Base-by-base conservation (phyloP, 306 rosid genomes). In the Herpetospermum pedunculosum region DNA sequence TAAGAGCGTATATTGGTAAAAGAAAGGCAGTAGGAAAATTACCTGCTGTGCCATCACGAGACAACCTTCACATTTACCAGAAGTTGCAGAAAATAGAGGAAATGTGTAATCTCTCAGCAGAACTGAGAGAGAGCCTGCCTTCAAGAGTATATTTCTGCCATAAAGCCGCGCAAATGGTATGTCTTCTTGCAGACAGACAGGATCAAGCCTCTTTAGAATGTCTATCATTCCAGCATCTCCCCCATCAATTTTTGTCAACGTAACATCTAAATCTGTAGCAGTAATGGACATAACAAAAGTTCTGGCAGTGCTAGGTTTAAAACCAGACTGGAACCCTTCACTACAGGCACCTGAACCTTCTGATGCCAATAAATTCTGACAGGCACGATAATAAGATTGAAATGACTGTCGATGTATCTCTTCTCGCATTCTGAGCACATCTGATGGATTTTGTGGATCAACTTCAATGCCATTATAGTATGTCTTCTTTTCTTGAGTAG, bases 11-110 rank as follows among this genome's bases (percentile, higher is more conserved):
- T 74, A 70, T 49, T 28, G 70, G 50, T 57, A 70, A 30, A 58
- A 69, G 43, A 74, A 37, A 35, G 62, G 74, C 76, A 54, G 47
- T 19, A 59, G 38, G 55, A 46, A 55, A 77, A 75, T 71, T 83
- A 91, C 99, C 99, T 95, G 99, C 75, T 92, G 99, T 28, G 97
- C 99, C 81, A 95, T 77, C 82, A 95, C 88, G 68, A 95, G 87
- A 64, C 81, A 80, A 34, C 99, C 97, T 77, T 95, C 92, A 77
- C 97, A 91, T 91, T 77, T 88, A 75, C 88, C 96, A 75, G 77
- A 88, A 78, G 83, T 92, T 58, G 90, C 99, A 44, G 92, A 85
- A 79, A 95, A 82, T 40, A 95, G 87, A 65, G 99, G 99, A 84
- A 80, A 84, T 57, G 92, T 80, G 83, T 88, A 95, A 80, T 95